Evolutionary conservation across 148 eudicot species (phyloP), one percentile per base, ranked within the genome.

Genomic region (Talinum fruticosum): DNA sequence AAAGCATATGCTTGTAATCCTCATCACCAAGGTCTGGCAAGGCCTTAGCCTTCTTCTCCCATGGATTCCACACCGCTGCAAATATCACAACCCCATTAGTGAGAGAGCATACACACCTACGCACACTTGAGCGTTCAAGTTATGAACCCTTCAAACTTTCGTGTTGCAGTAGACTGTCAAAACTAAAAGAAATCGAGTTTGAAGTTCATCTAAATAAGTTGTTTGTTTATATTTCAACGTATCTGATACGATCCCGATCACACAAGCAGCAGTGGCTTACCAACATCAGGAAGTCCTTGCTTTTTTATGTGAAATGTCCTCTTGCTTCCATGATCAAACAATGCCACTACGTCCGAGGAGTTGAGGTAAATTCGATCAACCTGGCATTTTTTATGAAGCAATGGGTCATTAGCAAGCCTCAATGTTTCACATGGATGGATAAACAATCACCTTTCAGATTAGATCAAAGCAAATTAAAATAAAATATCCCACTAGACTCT

Each of bases 11-110:
- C 73, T 88, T 91, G 87, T 91, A 93, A 71, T 93, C 96, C 8
- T 90, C 98, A 33, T 91, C 96, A 1, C 89, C 96, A 2, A 93
- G 84, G 80, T 93, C 96, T 54, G 78, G 1, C 77, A 93, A 79
- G 30, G 89, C 84, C 80, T 84, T 89, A 2, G 96, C 79, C 69
- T 87, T 93, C 84, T 86, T 93, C 80, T 93, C 98, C 98, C 98
- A 93, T 30, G 98, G 98, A 83, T 93, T 93, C 98, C 98, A 93
- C 23, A 93, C 98, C 74, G 92, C 96, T 93, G 87, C 35, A 32
- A 49, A 28, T 62, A 26, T 24, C 15, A 62, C 33, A 28, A 12
- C 32, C 33, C 66, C 10, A 57, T n/a, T 21, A 54, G 66, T 28
- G 12, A 62, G 30, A 62, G 14, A 51, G 4, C 19, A 51, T 18